Conservation (phyloP, 2,329 filamentous ascomycete species). For the Gaeumannomyces tritici region DNA sequence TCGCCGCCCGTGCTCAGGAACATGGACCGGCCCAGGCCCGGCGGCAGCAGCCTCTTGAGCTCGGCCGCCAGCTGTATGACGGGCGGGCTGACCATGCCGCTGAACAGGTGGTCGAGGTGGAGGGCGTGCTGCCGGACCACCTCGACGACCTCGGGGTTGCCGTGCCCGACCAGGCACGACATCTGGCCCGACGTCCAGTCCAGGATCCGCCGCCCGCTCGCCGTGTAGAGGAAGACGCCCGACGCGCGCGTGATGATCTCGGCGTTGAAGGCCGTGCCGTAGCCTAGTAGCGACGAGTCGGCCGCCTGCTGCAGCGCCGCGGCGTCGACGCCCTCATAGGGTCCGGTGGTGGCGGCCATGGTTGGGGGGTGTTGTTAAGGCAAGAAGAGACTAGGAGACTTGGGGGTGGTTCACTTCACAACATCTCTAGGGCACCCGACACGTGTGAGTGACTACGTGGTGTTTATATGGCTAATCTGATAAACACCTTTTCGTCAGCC, state of each 20-base stretch:
- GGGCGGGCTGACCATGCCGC: constrained; percentile 44
- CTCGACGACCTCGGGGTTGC: constrained; percentile 45
- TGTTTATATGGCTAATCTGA: neutral
- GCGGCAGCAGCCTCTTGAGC: constrained; percentile 34
- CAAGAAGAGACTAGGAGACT: too few species aligned
- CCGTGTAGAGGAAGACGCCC: constrained; percentile 35
- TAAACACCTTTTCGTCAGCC: too few species aligned
- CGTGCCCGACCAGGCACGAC: constrained; percentile 47
- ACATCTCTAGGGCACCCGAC: neutral
- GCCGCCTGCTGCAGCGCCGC: neutral
- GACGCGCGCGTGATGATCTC: constrained; percentile 31
- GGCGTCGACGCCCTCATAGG: neutral
- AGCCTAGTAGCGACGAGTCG: neutral
- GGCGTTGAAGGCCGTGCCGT: neutral
- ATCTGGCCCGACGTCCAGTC: constrained; percentile 54
- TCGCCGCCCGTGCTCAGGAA: constrained; percentile 48
- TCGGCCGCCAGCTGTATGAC: constrained; percentile 43
- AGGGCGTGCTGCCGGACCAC: constrained; percentile 35
- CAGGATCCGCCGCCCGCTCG: constrained; percentile 32
- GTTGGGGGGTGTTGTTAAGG: too few species aligned
- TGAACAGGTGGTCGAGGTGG: constrained; percentile 46
- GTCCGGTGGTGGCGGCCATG: neutral
- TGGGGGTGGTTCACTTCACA: neutral
- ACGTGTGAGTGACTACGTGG: neutral
- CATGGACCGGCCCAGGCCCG: constrained; percentile 39